Evolutionary conservation across 257 asterid species (phyloP), one percentile per base, ranked within the genome.

Genomic region (Orobanche coerulescens): DNA sequence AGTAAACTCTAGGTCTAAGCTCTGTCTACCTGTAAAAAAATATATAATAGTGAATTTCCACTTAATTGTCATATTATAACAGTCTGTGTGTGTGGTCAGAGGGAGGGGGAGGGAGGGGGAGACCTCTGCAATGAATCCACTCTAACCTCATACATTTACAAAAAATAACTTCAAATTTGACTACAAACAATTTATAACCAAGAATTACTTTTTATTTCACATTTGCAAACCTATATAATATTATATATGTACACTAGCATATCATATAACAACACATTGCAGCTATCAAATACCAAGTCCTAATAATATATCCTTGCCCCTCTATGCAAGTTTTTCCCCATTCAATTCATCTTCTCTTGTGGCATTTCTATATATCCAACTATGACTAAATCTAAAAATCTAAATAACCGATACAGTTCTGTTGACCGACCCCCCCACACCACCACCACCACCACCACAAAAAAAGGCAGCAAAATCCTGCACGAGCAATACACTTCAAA

Each of bases 161-260:
- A 81, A 77, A 74, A 40, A 73, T 61, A 81, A 64, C 71, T 76
- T 71, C 77, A 73, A 55, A 76, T 68, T 67, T 47, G 67, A 50
- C 90, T 84, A 84, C 85, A 85, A 85, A 82, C n/a, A n/a, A 82
- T 50, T 73, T 69, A 59, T 20, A 69, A 46, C n/a, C n/a, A n/a
- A n/a, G n/a, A n/a, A n/a, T n/a, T 14, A 5, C 11, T 26, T 26
- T 39, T 44, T 53, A 61, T 69, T 62, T 64, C 60, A 66, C 62
- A 66, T 61, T 42, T 50, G 59, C 75, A 64, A 16, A 58, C 64
- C 68, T 50, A 52, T 54, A 60, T 20, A 7, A 43, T 59, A 59
- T 12, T 12, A 53, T 51, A 33, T 66, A 72, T 66, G 52, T 65
- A 83, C 78, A 71, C 73, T 58, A 43, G 10, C 59, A 64, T 46